Evolutionary conservation across 345 rosid species (phyloP).

Genomic region (Camelina laxa): DNA sequence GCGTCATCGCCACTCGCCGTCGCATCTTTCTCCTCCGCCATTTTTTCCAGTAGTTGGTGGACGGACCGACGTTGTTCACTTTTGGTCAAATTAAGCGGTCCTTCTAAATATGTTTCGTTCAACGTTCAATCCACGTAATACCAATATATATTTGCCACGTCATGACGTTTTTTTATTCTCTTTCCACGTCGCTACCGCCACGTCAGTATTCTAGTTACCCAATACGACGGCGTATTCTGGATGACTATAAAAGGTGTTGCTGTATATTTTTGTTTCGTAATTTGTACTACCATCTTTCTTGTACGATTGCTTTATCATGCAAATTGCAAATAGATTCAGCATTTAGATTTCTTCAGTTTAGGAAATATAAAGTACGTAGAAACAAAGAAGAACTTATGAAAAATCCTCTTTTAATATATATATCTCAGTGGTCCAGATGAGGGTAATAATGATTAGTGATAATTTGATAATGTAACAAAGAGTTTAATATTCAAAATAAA

Average conservation of each 20-base stretch:
- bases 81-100: neutral
- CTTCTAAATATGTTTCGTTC: constrained; percentile 31
- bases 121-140: constrained; percentile 2
- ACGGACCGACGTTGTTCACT: neutral
- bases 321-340: neutral
- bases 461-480: constrained; percentile 18
- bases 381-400: neutral
- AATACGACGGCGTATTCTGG: neutral
- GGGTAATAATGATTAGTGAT: neutral
- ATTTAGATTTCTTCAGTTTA: neutral
- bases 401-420: constrained; percentile 7
- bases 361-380: neutral
- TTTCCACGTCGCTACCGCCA: neutral
- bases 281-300: neutral
- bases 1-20: constrained; percentile 40
- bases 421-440: constrained; percentile 5
- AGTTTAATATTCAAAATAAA: neutral
- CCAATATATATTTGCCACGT: constrained; percentile 29
- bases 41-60: constrained; percentile 28
- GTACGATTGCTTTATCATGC: neutral
- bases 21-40: constrained; percentile 47
- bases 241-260: neutral
- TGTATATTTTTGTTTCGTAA: too few species aligned
- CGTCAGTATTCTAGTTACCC: neutral
- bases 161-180: neutral